Evolutionary conservation across 1,284 basidiomycete species (phyloP).

Genomic region (Irpex lacteus): DNA sequence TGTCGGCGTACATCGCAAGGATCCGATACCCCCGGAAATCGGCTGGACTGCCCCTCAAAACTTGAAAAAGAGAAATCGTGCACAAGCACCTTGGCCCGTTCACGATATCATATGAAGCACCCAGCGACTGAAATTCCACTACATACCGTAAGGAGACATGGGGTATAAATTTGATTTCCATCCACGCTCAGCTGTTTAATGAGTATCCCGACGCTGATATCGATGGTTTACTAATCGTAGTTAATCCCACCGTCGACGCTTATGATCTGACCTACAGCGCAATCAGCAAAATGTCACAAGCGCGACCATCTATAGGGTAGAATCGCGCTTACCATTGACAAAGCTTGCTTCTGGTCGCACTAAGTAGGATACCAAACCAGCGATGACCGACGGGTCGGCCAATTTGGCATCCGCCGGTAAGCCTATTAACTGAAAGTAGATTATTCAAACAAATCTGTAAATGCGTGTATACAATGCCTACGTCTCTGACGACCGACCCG

Average conservation of each 20-base stretch:
- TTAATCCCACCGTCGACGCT: background rate
- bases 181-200: background rate
- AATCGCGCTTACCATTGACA: slow-evolving; percentile 7
- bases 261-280: background rate
- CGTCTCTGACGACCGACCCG: slow-evolving; percentile 4
- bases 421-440: background rate
- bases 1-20: too few relatives aligned
- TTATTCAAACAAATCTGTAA: background rate
- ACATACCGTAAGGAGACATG: too few relatives aligned
- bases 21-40: too few relatives aligned
- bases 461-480: background rate
- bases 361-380: slow-evolving; percentile 15
- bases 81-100: too few relatives aligned
- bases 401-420: background rate
- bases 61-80: too few relatives aligned
- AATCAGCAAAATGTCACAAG: background rate
- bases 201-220: background rate
- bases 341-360: slow-evolving; percentile 15
- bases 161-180: background rate
- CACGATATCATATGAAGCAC: too few relatives aligned
- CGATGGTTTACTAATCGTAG: background rate
- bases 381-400: slow-evolving; percentile 9
- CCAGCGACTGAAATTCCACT: too few relatives aligned
- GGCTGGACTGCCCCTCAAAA: too few relatives aligned
- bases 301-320: background rate